These are phyloP conservation scores for Hypocreales sp. DNA, from an alignment of 2,329 filamentous ascomycete genomes.

Conservation along the genomic window DNA sequence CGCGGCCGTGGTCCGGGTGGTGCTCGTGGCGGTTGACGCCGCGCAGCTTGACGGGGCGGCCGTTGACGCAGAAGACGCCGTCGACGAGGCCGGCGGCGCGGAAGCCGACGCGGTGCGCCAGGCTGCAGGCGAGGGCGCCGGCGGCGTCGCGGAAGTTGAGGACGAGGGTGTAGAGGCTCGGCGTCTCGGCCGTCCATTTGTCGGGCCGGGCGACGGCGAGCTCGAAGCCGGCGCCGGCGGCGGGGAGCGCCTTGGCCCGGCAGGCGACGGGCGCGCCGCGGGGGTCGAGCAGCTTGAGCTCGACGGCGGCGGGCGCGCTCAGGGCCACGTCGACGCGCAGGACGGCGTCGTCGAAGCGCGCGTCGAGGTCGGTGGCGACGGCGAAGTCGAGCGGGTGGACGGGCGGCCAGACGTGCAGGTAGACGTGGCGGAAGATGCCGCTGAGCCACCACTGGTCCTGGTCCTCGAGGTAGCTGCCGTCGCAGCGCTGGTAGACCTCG, in stretches of 20 bases:
- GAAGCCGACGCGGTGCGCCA: slow-evolving; percentile 46
- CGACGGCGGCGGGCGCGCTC: slow-evolving; percentile 15
- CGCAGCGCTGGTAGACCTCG: slow-evolving; percentile 56
- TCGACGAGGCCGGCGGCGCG: slow-evolving; percentile 44
- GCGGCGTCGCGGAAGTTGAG: slow-evolving; percentile 21
- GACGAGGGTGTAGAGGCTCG: slow-evolving; percentile 40
- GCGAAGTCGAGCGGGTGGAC: slow-evolving; percentile 39
- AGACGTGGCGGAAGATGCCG: slow-evolving; percentile 55
- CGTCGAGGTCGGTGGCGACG: slow-evolving; percentile 38
- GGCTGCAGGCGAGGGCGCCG: slow-evolving; percentile 12
- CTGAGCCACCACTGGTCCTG: slow-evolving; percentile 56
- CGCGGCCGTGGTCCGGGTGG: slow-evolving; percentile 44
- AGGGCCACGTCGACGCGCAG: slow-evolving; percentile 31
- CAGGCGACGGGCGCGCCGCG: slow-evolving; percentile 10
- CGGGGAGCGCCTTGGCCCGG: slow-evolving; percentile 8
- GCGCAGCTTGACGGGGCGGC: slow-evolving; percentile 45
- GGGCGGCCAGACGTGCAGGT: slow-evolving; percentile 44
- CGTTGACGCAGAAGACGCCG: slow-evolving; percentile 49
- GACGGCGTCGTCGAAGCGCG: slow-evolving; percentile 34
- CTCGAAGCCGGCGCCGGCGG: slow-evolving; percentile 22
- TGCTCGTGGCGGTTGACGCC: slow-evolving; percentile 61
- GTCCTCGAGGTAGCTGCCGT: slow-evolving; percentile 59
- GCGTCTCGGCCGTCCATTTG: slow-evolving; percentile 57
- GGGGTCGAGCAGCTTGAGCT: slow-evolving; percentile 19
- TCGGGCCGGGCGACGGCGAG: slow-evolving; percentile 31